Evolutionary conservation across 306 rosid genomes (phyloP).

Genomic region (Parietaria judaica): DNA sequence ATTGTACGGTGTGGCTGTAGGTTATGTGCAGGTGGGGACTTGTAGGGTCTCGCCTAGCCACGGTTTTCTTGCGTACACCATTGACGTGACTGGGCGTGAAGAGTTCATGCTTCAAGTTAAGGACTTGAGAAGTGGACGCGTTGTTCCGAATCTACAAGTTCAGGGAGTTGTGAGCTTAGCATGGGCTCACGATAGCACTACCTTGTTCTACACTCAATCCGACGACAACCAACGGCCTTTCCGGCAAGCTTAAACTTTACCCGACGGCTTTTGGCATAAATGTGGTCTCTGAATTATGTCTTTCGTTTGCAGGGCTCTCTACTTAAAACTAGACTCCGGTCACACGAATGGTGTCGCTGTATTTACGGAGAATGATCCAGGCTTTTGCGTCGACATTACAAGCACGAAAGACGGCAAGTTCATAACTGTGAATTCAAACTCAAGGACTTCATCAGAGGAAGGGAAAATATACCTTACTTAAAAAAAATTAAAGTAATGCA

Average conservation of each 20-base stretch:
- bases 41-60: conserved; percentile 86
- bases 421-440: conserved; percentile 93
- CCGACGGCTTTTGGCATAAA: background rate
- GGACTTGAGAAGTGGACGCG: conserved; percentile 59
- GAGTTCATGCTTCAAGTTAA: conserved; percentile 67
- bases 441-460: conserved; percentile 99
- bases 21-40: conserved; percentile 89
- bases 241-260: conserved; percentile 39
- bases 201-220: conserved; percentile 61
- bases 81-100: conserved; percentile 71
- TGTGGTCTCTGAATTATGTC: conserved; percentile 8
- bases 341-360: conserved; percentile 34
- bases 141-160: conserved; percentile 38
- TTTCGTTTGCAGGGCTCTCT: conserved; percentile 51
- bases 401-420: conserved; percentile 97
- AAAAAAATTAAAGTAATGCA: conserved; percentile 8
- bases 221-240: conserved; percentile 90
- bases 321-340: conserved; percentile 46
- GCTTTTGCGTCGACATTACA: conserved; percentile 85
- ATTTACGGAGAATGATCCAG: conserved; percentile 66
- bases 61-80: conserved; percentile 71
- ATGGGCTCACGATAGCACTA: conserved; percentile 66
- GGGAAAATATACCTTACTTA: conserved; percentile 33
- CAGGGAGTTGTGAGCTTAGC: conserved; percentile 74
- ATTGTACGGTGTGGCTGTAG: conserved; percentile 26